Evolutionary conservation across 768 basidiomycete species (phyloP), one percentile per base, ranked within the genome.

Genomic region (Punctularia strigosozonata): DNA sequence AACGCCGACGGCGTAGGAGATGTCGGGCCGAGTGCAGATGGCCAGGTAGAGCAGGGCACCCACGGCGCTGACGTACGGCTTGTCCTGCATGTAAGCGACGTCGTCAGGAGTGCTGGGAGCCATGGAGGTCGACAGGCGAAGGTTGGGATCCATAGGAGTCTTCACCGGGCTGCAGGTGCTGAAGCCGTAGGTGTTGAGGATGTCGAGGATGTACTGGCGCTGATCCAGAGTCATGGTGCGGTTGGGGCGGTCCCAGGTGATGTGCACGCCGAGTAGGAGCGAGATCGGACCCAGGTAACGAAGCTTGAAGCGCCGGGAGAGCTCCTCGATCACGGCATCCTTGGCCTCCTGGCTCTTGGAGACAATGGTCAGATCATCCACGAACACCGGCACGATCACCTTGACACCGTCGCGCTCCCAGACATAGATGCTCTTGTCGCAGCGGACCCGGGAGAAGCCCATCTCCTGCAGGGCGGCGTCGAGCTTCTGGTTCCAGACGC

Each of bases 21-120:
- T 66, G 43, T 70, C 63, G 1, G 64, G 64, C 2, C 58, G 51
- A 1, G 60, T 61, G 5, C 47, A 49, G 1, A 58, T 38, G 1
- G 60, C 51, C 2, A 53, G 42, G 43, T 61, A 64, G 39, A 63
- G 53, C 5, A 63, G 58, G 15, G 50, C 52, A 17, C 55, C 61
- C 21, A 66, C 56, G 32, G 54, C 46, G 28, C 41, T 40, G 15
- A 36, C 41, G 41, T 57, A 61, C 4, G 44, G 44, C 4, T 21
- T 25, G 23, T 50, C 36, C 2, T 37, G 43, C 42, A 47, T 45
- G 21, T 38, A 24, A 25, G 30, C 38, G 8, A 25, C 31, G 5
- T 39, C 37, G 7, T 31, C 22, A 4, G 43, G 20, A 4, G 26
- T 20, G 25, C 41, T 20, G 46, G 39, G 19, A 39, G 39, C 1